Base-by-base conservation (phyloP, 2,329 filamentous ascomycete genomes). In the Sarocladium strictum region DNA sequence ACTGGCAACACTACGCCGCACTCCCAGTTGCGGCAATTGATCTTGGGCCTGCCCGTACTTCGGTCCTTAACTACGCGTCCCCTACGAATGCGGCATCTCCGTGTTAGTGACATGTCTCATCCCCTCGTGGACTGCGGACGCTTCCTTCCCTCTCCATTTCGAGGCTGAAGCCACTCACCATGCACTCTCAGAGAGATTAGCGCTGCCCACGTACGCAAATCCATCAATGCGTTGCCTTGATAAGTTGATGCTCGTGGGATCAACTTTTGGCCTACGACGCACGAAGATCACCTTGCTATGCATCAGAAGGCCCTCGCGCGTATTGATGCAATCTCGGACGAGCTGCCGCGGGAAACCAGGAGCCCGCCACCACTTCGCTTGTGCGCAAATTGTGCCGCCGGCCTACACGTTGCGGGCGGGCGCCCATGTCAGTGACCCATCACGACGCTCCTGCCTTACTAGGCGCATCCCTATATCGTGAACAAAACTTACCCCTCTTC, bases 21-120 rank as follows among this genome's bases (percentile, higher is more conserved):
- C 71, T 97, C 94, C 92, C 93, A 97, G 68, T 97, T 99, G 54
- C 89, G 84, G 68, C 88, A 91, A 58, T 81, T 91, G 58, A 97
- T 76, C 68, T 90, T 96, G 12, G 84, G 81, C 58, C 80, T 70
- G 58, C 85, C 85, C 2, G 82, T 86, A 7, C 67, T 71, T 60
- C 79, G 83, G 62, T 95, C 86, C 63, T 85, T 84, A 54, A 85
- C 81, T 27, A 96, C 71, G 47, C 84, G 84, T 21, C 93, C 94
- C 93, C 87, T 90, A 60, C 58, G 59, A 19, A 23, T 45, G 40
- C 40, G 40, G 23, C n/a, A 27, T 52, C 49, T 60, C 59, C 62
- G 59, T 59, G 57, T 63, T 56, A 61, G 58, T 37, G 24, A 49
- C 45, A 29, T 29, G 24, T 49, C 24, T 52, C n/a, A 27, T n/a